phyloP scores from a whole-genome alignment of 768 basidiomycete genomes.

The Naematelia encephala region DNA sequence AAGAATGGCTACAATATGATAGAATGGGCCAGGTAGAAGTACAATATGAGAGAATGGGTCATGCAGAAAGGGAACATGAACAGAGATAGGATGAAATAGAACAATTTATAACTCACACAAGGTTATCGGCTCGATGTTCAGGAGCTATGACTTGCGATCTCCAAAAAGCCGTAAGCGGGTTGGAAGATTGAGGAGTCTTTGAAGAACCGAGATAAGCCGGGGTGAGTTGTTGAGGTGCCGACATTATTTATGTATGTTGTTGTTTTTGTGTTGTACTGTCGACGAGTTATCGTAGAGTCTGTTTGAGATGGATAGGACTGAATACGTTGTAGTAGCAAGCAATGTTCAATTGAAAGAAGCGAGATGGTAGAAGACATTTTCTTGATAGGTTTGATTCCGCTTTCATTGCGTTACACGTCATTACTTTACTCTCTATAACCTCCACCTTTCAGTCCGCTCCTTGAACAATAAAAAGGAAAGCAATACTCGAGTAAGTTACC shows the following conservation, averaged over 20 bases:
- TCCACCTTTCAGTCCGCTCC: too few relatives aligned
- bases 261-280: too few relatives aligned
- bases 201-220: constrained; percentile 14
- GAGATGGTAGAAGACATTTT: not conserved
- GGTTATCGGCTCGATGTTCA: constrained; percentile 22
- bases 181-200: constrained; percentile 10
- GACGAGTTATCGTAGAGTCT: too few relatives aligned
- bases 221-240: constrained; percentile 10
- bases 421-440: not conserved
- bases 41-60: too few relatives aligned
- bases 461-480: too few relatives aligned
- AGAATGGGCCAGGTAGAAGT: too few relatives aligned
- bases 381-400: not conserved
- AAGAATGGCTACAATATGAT: too few relatives aligned
- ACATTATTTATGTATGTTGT: too few relatives aligned
- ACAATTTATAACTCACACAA: constrained; percentile 26
- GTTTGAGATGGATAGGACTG: not conserved
- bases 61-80: not conserved
- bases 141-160: constrained; percentile 23
- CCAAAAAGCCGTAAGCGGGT: constrained; percentile 22
- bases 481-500: too few relatives aligned
- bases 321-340: not conserved
- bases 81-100: not conserved
- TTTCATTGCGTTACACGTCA: not conserved
- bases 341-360: not conserved